Conservation (phyloP, 129 eudicot species). For the Chrysanthemum lavandulifolium region DNA sequence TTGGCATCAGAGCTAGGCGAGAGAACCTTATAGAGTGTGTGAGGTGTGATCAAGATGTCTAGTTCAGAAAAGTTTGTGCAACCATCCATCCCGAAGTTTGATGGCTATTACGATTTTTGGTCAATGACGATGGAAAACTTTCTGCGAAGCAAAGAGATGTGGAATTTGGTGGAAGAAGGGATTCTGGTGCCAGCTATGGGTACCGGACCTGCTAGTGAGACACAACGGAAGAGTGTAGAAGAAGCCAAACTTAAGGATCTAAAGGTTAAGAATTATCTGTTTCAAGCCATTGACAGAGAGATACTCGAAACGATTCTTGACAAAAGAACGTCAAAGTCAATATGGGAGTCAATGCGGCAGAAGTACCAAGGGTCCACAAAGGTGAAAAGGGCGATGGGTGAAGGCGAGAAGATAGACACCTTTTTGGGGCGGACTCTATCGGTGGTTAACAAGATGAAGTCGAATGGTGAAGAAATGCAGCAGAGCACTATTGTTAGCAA, state of each 20-base stretch:
- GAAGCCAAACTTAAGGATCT: background rate
- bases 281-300: background rate
- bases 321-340: background rate
- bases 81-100: conserved; percentile 4
- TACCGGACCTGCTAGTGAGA: background rate
- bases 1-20: no score
- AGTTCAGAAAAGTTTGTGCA: background rate
- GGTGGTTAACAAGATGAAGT: conserved; percentile 8
- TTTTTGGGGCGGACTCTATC: background rate
- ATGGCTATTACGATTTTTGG: conserved; percentile 6
- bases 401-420: background rate
- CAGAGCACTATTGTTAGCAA: background rate
- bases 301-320: background rate
- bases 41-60: no score
- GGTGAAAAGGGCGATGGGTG: background rate
- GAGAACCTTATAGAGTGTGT: no score
- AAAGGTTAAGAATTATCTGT: conserved; percentile 11
- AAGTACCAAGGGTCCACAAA: conserved; percentile 9
- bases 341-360: conserved; percentile 1
- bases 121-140: conserved; percentile 12
- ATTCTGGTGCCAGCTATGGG: background rate
- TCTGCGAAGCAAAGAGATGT: background rate
- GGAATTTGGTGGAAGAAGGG: background rate
- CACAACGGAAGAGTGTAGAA: background rate
- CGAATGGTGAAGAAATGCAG: background rate